Evolutionary conservation across 192 early-diverging fungal genomes (phyloP), one percentile per base, ranked within the genome.

Genomic region (Rhizoclosmatium sp.): DNA sequence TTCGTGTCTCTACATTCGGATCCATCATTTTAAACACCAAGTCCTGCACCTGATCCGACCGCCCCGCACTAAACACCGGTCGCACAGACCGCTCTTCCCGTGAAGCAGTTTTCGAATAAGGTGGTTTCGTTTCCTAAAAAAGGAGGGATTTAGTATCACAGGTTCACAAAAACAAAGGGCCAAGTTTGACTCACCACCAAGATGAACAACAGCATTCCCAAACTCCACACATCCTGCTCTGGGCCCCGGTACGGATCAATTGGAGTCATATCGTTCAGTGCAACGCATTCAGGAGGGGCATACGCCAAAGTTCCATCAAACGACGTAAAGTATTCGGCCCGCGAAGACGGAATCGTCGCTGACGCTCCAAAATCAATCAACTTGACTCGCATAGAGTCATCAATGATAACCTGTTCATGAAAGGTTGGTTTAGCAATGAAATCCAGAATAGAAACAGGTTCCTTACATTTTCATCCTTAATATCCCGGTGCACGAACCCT

Each of bases 391-490:
- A 81, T 72, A 31, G 14, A 42, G 59, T 82, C 81, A 60, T 88
- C 88, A 70, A 91, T 85, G 40, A 90, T 85, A 59, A 90, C 79
- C 68, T 87, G 48, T n/a, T 76, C 58, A 2, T 54, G 31, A 54
- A 42, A 56, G 23, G 51, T 54, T 7, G 51, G 51, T 12, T 54
- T 54, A 54, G 51, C 51, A 54, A 12, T 16, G 16, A 54, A 54
- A 54, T 12, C 51, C 5, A 54, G 16, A 54, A 54, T 81, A 78
- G 77, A 90, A 90, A 59, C 92, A 77, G 61, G 2, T 1, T 10
- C 41, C 89, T 88, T n/a, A 94, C 91, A 82, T 96, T 96, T 75
- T 96, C 95, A 68, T 96, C 95, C 81, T 96, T 96, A 78, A 98
- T 90, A 81, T 98, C 95, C 42, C 93, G 82, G 67, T 96, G 95